Evolutionary conservation across 2,329 filamentous ascomycete genomes (phyloP).

Genomic region (Hortaea werneckii): DNA sequence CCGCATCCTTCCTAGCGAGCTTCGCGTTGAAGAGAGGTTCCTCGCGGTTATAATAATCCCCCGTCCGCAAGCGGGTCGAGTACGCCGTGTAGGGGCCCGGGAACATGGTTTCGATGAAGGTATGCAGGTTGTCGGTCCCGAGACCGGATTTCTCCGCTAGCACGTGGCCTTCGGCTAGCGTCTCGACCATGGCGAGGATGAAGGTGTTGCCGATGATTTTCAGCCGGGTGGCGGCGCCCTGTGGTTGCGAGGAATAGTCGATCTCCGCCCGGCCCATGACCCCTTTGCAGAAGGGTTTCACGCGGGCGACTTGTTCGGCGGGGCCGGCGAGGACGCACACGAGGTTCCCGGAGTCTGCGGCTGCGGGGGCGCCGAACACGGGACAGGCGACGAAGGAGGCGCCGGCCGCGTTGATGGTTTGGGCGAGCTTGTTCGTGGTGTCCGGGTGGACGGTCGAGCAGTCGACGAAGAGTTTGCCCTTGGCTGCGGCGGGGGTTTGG

Average conservation of each 20-base stretch:
- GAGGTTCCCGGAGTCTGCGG: constrained; percentile 60
- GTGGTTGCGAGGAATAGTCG: constrained; percentile 59
- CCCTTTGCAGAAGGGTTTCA: constrained; percentile 60
- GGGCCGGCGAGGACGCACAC: constrained; percentile 65
- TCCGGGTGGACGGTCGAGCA: constrained; percentile 83
- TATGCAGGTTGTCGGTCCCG: constrained; percentile 57
- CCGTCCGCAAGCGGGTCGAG: constrained; percentile 60
- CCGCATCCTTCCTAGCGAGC: constrained; percentile 70
- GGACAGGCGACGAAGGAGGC: constrained; percentile 67
- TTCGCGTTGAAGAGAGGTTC: constrained; percentile 76
- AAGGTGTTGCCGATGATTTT: constrained; percentile 85
- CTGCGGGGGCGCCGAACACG: constrained; percentile 62
- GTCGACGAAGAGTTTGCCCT: constrained; percentile 72
- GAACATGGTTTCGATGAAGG: constrained; percentile 63
- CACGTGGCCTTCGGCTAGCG: constrained; percentile 67
- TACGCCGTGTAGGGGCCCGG: constrained; percentile 68
- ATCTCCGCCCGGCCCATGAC: constrained; percentile 62
- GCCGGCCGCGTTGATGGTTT: constrained; percentile 47
- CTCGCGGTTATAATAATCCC: constrained; percentile 66
- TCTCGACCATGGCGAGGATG: constrained; percentile 70
- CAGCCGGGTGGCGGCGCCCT: constrained; percentile 58
- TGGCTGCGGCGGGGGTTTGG: constrained; percentile 54
- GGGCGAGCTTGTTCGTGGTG: constrained; percentile 57
- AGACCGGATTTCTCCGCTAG: constrained; percentile 73
- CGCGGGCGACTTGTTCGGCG: constrained; percentile 48